Base-by-base conservation (phyloP, 2,329 filamentous ascomycete species). In the Fusarium sp. region DNA sequence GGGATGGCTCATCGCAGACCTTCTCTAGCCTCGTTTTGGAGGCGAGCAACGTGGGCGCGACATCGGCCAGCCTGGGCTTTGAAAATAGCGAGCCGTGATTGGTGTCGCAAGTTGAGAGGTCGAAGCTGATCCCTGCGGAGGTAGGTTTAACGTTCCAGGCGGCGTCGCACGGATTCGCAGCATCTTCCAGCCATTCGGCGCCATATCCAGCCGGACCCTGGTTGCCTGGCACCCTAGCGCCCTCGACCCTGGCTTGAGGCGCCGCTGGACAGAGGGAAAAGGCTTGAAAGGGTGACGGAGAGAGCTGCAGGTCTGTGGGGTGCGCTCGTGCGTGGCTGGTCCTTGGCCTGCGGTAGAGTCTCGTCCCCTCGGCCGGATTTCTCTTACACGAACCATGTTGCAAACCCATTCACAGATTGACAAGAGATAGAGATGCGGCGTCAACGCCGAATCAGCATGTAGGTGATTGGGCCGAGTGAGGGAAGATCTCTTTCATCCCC, bases 381-480 rank as follows among this genome's bases (percentile, higher is more conserved):
- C 81, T 82, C 79, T 83, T 82, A 81, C 80, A 81, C 79, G 75
- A 82, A 80, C 70, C 73, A 78, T 79, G 78, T 81, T 80, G 80
- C 80, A 81, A 81, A 80, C 77, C 76, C 54, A 72, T 76, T 76
- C 71, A 70, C 63, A 74, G 71, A 74, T 67, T 66, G 64, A 76
- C 74, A 74, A 47, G 70, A 66, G 75, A 78, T 72, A 76, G 69
- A 77, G 67, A 73, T 74, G 75, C 72, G 73, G 72, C 63, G 56
- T 60, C 65, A 60, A 66, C 30, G 37, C 50, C 69, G 56, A 74
- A 71, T 60, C 74, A 66, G 72, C 63, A 72, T 66, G 54, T 47
- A 61, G 52, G 47, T 76, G 74, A 79, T 79, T 77, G 77, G 78
- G 59, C 60, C 61, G 61, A 64, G 58, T 20, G 27, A 40, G 59